phyloP scores from a whole-genome alignment of 108 stramenopile species.

The Nitzschia sp. region DNA sequence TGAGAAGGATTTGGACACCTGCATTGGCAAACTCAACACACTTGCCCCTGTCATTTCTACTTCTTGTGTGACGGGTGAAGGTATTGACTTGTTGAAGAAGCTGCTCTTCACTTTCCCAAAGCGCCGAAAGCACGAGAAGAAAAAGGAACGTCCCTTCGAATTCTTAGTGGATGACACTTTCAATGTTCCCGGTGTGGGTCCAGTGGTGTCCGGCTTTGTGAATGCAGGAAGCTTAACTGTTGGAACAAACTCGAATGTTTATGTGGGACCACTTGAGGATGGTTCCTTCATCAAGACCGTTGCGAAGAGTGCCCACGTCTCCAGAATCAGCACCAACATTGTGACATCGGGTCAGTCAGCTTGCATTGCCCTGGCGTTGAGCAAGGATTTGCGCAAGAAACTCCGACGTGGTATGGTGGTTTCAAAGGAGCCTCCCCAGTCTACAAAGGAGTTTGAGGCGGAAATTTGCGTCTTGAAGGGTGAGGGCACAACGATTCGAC shows the following conservation, averaged over 20 bases:
- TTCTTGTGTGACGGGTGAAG: conserved; percentile 95
- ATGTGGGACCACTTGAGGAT: conserved; percentile 84
- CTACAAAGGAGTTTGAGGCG: conserved; percentile 82
- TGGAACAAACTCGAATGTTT: conserved; percentile 65
- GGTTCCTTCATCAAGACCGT: conserved; percentile 79
- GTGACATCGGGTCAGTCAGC: conserved; percentile 84
- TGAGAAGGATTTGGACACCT: conserved; percentile 86
- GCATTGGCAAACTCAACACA: conserved; percentile 84
- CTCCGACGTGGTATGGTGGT: conserved; percentile 86
- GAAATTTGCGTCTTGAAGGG: conserved; percentile 89
- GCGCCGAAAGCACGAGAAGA: conserved; percentile 81
- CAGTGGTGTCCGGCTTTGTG: conserved; percentile 77
- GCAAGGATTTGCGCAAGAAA: conserved; percentile 74
- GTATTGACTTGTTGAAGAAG: conserved; percentile 88
- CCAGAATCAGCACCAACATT: conserved; percentile 71
- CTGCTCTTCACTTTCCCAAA: conserved; percentile 87
- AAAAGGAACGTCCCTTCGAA: conserved; percentile 75
- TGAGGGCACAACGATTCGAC: conserved; percentile 79
- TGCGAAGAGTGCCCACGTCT: conserved; percentile 84
- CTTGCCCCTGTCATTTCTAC: conserved; percentile 94
- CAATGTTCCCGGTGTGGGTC: conserved; percentile 82
- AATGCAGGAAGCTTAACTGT: conserved; percentile 81
- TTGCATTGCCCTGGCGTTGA: conserved; percentile 73
- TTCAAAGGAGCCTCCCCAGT: conserved; percentile 59
- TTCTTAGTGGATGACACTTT: conserved; percentile 84